Percentiles rank a stretch among this genome's conserved stretches.
phyloP scores from a whole-genome alignment of 2,329 filamentous ascomycete genomes.

The Penicillium sp. region DNA sequence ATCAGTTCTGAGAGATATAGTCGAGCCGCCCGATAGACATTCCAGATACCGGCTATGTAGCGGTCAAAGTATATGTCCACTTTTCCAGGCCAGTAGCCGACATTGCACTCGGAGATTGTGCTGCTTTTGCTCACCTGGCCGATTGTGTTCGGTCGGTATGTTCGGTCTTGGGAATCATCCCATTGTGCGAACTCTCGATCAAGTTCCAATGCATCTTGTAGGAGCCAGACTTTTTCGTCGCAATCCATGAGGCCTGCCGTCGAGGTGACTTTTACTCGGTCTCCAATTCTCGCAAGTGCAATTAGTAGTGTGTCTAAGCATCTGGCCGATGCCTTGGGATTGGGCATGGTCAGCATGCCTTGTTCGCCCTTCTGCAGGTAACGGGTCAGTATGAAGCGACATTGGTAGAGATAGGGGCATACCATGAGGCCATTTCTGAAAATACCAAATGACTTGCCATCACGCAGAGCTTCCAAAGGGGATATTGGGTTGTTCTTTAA shows the following conservation, averaged over 20 bases:
- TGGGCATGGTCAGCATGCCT: background rate
- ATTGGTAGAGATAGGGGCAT: background rate
- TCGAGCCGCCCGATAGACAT: background rate
- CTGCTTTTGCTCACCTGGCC: background rate
- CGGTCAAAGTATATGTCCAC: background rate
- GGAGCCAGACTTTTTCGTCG: background rate
- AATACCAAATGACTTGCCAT: background rate
- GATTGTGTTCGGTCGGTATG: background rate
- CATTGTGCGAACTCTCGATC: background rate
- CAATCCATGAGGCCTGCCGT: background rate
- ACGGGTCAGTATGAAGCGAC: background rate
- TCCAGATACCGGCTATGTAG: background rate
- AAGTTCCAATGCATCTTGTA: background rate
- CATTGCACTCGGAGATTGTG: background rate
- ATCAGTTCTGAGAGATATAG: background rate
- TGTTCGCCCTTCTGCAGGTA: background rate
- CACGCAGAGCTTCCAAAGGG: background rate
- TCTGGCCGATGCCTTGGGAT: background rate
- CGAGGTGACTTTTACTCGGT: background rate
- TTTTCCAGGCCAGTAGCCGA: background rate
- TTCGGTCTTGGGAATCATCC: background rate
- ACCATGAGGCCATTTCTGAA: background rate
- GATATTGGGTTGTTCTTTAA: background rate
- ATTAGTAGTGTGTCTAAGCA: background rate
- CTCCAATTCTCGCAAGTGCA: background rate